Conservation (phyloP, 192 early-diverging fungal genomes). For the Haplosporangium gracile region DNA sequence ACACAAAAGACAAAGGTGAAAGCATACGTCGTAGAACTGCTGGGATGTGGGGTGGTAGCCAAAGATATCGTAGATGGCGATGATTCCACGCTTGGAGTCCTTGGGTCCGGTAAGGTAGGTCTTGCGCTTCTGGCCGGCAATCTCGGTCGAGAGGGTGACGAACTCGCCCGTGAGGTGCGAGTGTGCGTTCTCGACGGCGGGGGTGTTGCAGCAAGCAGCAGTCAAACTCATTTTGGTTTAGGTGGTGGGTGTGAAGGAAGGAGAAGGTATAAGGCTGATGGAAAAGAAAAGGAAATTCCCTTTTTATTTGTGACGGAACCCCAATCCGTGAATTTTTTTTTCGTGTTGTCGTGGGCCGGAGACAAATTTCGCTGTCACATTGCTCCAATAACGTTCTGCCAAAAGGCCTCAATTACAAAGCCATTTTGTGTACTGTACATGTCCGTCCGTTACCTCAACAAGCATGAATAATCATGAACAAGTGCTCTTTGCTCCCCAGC, state of each 20-base stretch:
- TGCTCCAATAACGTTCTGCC: too few species aligned
- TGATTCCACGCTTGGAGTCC: constrained; percentile 70
- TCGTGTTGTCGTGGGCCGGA: too few species aligned
- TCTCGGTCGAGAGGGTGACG: constrained; percentile 12
- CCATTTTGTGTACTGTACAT: too few species aligned
- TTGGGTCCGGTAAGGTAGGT: constrained; percentile 53
- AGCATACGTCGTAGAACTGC: constrained; percentile 77
- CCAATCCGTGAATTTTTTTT: neutral
- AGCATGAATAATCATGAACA: too few species aligned
- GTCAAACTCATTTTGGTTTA: constrained; percentile 26
- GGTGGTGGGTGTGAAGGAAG: neutral
- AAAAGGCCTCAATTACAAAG: too few species aligned
- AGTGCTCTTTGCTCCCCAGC: too few species aligned
- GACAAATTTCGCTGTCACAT: too few species aligned
- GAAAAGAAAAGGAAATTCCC: neutral
- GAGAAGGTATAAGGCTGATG: neutral
- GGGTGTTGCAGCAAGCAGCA: constrained; percentile 49
- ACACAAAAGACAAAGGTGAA: neutral
- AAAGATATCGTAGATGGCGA: constrained; percentile 81
- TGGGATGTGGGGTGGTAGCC: constrained; percentile 67
- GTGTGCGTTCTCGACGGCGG: constrained; percentile 32
- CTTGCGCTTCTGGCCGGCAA: constrained; percentile 30
- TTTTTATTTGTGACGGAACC: neutral
- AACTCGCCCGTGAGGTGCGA: constrained; percentile 43
- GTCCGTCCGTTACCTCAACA: too few species aligned